A percentile compares a stretch with the other conserved stretches of the same genome.
phyloP scores from a whole-genome alignment of 1,284 basidiomycete species.

The Trichosporon coremiiforme region DNA sequence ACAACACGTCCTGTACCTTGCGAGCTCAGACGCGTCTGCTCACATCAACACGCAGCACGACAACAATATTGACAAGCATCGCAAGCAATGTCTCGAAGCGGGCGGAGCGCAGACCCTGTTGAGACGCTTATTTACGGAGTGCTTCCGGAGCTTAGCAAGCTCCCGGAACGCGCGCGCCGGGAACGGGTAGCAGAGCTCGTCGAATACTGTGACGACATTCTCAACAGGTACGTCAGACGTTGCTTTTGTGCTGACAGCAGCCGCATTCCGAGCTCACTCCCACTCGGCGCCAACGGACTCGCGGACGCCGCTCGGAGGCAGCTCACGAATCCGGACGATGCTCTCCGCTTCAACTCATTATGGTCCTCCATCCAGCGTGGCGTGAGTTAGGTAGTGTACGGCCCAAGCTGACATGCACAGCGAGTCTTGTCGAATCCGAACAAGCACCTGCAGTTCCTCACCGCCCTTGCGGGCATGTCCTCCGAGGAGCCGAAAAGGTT shows the following conservation, averaged over 20 bases:
- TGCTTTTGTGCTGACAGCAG: slow-evolving; percentile 20
- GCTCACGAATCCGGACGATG: slow-evolving; percentile 16
- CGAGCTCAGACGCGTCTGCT: slow-evolving; percentile 24
- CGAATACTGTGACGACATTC: slow-evolving; percentile 46
- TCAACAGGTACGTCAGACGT: slow-evolving; percentile 40
- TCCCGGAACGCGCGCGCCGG: slow-evolving; percentile 32
- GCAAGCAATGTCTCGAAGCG: slow-evolving; percentile 15
- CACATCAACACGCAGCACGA: slow-evolving; percentile 14
- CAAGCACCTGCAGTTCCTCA: slow-evolving; percentile 52
- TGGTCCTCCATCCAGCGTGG: slow-evolving; percentile 24
- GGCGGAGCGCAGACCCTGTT: slow-evolving; percentile 31
- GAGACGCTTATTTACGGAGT: slow-evolving; percentile 47
- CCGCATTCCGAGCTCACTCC: slow-evolving; percentile 28
- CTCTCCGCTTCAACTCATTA: slow-evolving; percentile 23
- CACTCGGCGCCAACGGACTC: slow-evolving; percentile 21
- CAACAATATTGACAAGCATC: slow-evolving; percentile 25
- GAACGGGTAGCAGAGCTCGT: slow-evolving; percentile 49
- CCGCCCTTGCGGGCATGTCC: slow-evolving; percentile 39
- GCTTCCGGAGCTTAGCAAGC: slow-evolving; percentile 40
- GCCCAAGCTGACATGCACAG: slow-evolving; percentile 30
- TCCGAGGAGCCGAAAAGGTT: slow-evolving; percentile 1
- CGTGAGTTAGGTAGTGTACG: slow-evolving; percentile 18
- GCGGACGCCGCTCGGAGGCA: slow-evolving; percentile 26
- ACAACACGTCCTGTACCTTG: slow-evolving; percentile 10
- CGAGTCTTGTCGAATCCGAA: slow-evolving; percentile 43